Evolutionary conservation across 352 stramenopile species (phyloP).

Genomic region (Globisporangium splendens): DNA sequence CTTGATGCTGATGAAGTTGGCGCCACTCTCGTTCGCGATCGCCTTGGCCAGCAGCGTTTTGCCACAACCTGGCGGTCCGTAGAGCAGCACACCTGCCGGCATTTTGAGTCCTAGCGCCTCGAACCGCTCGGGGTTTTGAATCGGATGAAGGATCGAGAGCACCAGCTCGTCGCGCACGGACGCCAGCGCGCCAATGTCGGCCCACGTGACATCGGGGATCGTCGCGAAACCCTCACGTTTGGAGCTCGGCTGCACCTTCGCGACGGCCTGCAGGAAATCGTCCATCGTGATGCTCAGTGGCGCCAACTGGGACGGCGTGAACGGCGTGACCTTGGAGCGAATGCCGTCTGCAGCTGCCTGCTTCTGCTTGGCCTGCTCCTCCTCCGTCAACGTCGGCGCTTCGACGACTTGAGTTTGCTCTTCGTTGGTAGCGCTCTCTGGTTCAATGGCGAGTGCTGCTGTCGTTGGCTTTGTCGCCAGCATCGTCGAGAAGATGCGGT

Average conservation of each 20-base stretch:
- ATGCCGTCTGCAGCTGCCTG: slow-evolving; percentile 62
- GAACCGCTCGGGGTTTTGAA: slow-evolving; percentile 95
- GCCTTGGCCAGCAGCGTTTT: slow-evolving; percentile 99
- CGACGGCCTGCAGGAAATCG: slow-evolving; percentile 95
- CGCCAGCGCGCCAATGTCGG: slow-evolving; percentile 94
- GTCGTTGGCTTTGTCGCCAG: slow-evolving; percentile 12
- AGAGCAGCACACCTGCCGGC: slow-evolving; percentile 96
- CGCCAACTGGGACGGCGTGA: slow-evolving; percentile 89
- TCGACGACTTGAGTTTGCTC: too few species aligned
- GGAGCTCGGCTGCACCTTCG: slow-evolving; percentile 96
- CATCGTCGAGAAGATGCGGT: slow-evolving; percentile 95
- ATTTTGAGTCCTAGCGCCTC: slow-evolving; percentile 94
- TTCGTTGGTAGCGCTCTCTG: neutral
- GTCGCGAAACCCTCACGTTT: slow-evolving; percentile 99
- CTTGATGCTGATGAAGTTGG: slow-evolving; percentile 99
- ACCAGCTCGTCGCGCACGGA: slow-evolving; percentile 95
- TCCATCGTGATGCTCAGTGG: slow-evolving; percentile 94
- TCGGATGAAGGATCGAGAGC: slow-evolving; percentile 96
- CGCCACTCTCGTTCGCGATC: slow-evolving; percentile 96
- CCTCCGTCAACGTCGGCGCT: neutral
- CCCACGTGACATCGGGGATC: slow-evolving; percentile 97
- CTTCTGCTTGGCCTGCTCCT: slow-evolving; percentile 10
- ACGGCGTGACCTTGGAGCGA: slow-evolving; percentile 62
- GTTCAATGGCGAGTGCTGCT: neutral
- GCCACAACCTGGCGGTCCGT: slow-evolving; percentile 96